phyloP scores from a whole-genome alignment of 495 filamentous ascomycete genomes.

The Chaetomium cochliodes region DNA sequence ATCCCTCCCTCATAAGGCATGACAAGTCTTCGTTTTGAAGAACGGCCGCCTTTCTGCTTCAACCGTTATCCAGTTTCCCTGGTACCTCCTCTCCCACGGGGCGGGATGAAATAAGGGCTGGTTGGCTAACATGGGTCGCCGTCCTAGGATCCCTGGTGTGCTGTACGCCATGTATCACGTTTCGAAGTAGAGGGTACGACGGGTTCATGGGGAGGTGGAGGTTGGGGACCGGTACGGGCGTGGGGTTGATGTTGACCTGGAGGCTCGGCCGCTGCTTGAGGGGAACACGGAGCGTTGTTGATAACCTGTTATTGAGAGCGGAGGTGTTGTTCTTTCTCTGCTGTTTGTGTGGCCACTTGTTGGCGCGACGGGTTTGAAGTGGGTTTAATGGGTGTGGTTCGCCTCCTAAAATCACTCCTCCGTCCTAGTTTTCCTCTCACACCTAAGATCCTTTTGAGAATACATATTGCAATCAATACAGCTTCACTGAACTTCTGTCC shows the following conservation, averaged over 20 bases:
- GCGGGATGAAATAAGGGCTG: not conserved
- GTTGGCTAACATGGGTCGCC: not conserved
- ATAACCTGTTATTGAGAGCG: not conserved
- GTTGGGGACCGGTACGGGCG: not conserved
- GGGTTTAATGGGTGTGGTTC: not conserved
- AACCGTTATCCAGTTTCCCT: no score
- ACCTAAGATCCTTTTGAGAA: not conserved
- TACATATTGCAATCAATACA: not conserved
- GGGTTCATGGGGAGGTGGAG: not conserved
- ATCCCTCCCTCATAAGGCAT: no score
- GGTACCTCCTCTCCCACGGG: no score
- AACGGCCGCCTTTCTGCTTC: not conserved
- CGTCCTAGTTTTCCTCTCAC: not conserved
- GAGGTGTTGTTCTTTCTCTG: not conserved
- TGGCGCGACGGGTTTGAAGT: not conserved
- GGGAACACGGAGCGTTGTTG: not conserved
- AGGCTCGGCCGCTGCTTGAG: not conserved
- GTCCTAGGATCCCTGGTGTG: slow-evolving; percentile 7
- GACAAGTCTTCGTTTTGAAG: no score
- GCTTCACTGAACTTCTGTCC: no score
- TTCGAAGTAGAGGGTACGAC: slow-evolving; percentile 6
- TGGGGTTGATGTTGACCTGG: not conserved
- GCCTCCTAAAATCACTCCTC: not conserved
- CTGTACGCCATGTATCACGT: slow-evolving; percentile 15
- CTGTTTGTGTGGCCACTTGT: not conserved